Percentiles rank a stretch among this genome's conserved stretches.
These are phyloP conservation scores for Podaxis pistillaris DNA, from an alignment of 768 basidiomycete species.

Conservation along the genomic window DNA sequence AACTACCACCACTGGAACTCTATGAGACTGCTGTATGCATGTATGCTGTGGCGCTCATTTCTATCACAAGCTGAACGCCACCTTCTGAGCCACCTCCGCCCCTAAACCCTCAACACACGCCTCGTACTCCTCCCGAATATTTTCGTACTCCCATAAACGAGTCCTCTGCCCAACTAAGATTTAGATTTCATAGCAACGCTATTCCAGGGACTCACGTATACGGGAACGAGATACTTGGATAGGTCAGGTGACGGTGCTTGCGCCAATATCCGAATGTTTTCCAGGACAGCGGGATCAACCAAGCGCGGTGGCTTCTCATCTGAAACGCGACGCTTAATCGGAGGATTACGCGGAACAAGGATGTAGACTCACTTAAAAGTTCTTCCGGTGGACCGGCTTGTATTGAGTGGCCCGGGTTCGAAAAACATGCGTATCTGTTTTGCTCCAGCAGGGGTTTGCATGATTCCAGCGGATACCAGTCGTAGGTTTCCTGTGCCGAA, in stretches of 20 bases:
- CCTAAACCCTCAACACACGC: conserved; percentile 47
- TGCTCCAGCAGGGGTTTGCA: conserved; percentile 64
- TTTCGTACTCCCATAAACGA: conserved; percentile 27
- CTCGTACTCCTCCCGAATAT: conserved; percentile 33
- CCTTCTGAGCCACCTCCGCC: conserved; percentile 35
- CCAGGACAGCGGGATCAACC: conserved; percentile 4
- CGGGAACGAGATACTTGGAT: conserved; percentile 4
- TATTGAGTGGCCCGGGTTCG: conserved; percentile 56
- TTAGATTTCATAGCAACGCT: neutral
- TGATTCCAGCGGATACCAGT: conserved; percentile 66
- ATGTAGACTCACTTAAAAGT: conserved; percentile 12
- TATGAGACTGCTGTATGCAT: neutral
- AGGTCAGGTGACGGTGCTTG: neutral
- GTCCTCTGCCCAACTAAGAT: conserved; percentile 14
- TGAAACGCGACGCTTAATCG: neutral
- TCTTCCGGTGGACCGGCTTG: conserved; percentile 26
- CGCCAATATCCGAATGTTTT: neutral
- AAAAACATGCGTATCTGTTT: conserved; percentile 69
- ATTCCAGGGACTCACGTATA: conserved; percentile 9
- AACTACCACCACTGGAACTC: neutral
- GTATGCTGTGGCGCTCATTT: neutral
- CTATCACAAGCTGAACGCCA: conserved; percentile 25
- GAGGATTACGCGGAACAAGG: neutral
- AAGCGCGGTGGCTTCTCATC: conserved; percentile 1
- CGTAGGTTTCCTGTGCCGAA: conserved; percentile 62